Conservation (phyloP, 495 filamentous ascomycete genomes). For the Talaromyces nanjingensis region DNA sequence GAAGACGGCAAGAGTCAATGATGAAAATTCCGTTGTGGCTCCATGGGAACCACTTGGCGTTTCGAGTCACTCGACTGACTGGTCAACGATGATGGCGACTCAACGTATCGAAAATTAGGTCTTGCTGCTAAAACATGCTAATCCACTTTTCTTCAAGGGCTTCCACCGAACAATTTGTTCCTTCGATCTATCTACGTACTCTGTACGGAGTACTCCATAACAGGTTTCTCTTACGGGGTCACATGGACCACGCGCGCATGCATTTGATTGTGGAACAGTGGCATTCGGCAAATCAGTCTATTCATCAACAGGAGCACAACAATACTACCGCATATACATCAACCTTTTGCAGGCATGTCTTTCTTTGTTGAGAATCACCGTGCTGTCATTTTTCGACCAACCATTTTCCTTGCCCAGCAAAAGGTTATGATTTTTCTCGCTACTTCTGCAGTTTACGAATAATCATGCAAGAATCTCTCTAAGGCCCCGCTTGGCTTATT, state of each 20-base stretch:
- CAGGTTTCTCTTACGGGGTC: not conserved
- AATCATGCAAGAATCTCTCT: not conserved
- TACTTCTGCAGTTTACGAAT: not conserved
- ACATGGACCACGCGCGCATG: not conserved
- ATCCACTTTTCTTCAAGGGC: not conserved
- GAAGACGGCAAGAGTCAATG: not conserved
- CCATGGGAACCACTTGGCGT: not conserved
- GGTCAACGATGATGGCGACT: not conserved
- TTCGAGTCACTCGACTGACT: not conserved
- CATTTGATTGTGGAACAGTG: not conserved
- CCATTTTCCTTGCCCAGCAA: not conserved
- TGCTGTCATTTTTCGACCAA: not conserved
- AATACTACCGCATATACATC: not conserved
- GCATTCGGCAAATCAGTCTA: not conserved
- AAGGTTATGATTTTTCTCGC: not conserved
- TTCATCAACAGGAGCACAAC: not conserved
- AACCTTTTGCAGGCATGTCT: not conserved
- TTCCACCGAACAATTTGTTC: not conserved
- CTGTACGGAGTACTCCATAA: not conserved
- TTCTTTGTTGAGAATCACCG: not conserved
- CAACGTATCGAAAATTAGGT: not conserved
- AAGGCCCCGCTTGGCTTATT: not conserved
- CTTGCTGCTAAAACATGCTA: not conserved
- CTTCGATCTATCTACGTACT: not conserved
- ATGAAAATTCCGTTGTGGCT: not conserved